Conservation (phyloP, 352 stramenopile species). For the Albugo laibachii region DNA sequence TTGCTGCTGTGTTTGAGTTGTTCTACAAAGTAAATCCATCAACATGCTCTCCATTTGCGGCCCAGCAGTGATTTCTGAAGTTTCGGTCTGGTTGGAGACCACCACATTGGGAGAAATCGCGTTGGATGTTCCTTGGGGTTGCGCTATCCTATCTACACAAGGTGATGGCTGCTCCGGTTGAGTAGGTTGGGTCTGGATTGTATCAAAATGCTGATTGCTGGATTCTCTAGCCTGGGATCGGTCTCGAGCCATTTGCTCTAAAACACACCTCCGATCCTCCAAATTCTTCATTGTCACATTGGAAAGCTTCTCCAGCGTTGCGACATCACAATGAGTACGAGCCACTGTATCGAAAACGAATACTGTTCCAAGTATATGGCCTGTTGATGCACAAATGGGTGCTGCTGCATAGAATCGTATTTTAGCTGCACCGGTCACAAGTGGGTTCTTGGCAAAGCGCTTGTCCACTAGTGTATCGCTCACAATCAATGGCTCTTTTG, state of each 20-base stretch:
- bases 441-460: constrained; percentile 69
- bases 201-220: not conserved
- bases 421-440: constrained; percentile 64
- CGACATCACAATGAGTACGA: constrained; percentile 66
- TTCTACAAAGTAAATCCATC: constrained; percentile 76
- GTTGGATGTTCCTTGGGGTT: no score
- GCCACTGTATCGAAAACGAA: constrained; percentile 78
- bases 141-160: constrained; percentile 24
- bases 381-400: constrained; percentile 55
- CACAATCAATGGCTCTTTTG: constrained; percentile 77
- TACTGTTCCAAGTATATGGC: constrained; percentile 63
- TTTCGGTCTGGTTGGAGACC: constrained; percentile 36
- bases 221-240: constrained; percentile 7
- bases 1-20: constrained; percentile 78
- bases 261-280: constrained; percentile 75
- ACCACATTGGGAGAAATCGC: constrained; percentile 20
- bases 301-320: constrained; percentile 74
- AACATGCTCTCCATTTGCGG: constrained; percentile 83
- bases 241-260: constrained; percentile 11
- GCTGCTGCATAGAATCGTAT: constrained; percentile 75
- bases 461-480: constrained; percentile 74
- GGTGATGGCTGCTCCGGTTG: constrained; percentile 20
- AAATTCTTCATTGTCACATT: constrained; percentile 82
- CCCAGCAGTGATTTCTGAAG: constrained; percentile 58
- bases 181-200: not conserved